Evolutionary conservation across 2,329 filamentous ascomycete genomes (phyloP).

Genomic region (Ophiobolus disseminans): DNA sequence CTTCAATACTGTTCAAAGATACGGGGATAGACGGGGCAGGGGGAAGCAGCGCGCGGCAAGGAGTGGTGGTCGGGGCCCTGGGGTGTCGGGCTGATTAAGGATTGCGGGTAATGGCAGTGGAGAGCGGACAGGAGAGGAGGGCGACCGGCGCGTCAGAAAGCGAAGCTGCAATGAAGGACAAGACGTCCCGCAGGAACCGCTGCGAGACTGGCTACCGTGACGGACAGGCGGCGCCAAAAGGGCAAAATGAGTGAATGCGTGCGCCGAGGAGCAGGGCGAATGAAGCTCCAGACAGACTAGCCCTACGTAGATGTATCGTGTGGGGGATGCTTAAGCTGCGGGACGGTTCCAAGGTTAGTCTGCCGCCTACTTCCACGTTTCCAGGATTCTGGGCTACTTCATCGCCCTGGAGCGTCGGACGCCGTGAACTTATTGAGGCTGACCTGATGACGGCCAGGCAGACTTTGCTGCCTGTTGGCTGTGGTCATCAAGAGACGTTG

Average conservation of each 20-base stretch:
- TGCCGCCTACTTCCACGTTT: slow-evolving; percentile 6
- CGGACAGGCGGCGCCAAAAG: slow-evolving; percentile 20
- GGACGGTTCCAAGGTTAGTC: slow-evolving; percentile 14
- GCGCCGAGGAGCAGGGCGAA: slow-evolving; percentile 22
- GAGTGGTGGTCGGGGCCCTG: slow-evolving; percentile 11
- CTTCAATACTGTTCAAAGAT: slow-evolving; percentile 8
- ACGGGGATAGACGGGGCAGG: slow-evolving; percentile 5
- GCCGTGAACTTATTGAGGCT: too few species aligned
- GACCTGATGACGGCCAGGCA: too few species aligned
- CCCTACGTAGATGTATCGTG: slow-evolving; percentile 18
- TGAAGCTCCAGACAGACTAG: slow-evolving; percentile 30
- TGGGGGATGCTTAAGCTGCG: slow-evolving; percentile 21
- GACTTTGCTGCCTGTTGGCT: too few species aligned
- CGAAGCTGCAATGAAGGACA: slow-evolving; percentile 28
- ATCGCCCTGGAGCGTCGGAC: too few species aligned
- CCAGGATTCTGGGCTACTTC: not conserved
- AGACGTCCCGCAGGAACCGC: slow-evolving; percentile 26
- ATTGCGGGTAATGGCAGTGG: slow-evolving; percentile 20
- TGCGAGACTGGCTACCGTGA: slow-evolving; percentile 23
- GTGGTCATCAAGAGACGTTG: not conserved
- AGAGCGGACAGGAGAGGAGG: slow-evolving; percentile 26
- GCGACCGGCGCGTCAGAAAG: slow-evolving; percentile 30
- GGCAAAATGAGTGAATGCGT: slow-evolving; percentile 26
- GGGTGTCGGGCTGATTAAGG: slow-evolving; percentile 31
- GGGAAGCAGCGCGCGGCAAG: slow-evolving; percentile 8